Evolutionary conservation across 768 basidiomycete species (phyloP), one percentile per base, ranked within the genome.

Genomic region (Lentinula aciculospora): DNA sequence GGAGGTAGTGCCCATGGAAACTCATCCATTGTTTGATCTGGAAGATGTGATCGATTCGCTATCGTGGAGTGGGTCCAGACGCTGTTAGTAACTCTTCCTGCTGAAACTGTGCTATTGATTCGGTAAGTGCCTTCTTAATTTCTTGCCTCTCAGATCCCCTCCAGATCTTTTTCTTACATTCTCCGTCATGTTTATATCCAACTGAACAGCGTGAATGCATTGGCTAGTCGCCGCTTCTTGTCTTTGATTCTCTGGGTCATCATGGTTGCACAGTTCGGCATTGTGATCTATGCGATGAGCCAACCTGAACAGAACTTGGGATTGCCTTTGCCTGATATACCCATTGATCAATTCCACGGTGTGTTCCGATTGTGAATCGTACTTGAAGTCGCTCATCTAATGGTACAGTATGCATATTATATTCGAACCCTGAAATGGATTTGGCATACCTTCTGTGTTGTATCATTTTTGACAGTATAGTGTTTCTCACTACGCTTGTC

Each of bases 11-110:
- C 7, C 23, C 6, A 25, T 9, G 32, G n/a, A 25, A n/a, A 25
- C 1, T 15, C 17, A 39, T 23, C n/a, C 28, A 21, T 48, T 44
- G 44, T 51, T 6, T 49, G 39, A 27, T 6, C 23, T 31, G 21
- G 21, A 37, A 69, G 67, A 32, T 69, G 68, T 58, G 60, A 67
- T 49, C 67, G 66, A 15, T 69, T 69, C 49, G 67, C 67, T 9
- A 67, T 68, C 34, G 66, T 68, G 3, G 65, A 69, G 59, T 69
- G 67, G 67, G 50, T 67, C 13, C 65, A 69, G 50, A 67, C 67
- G 7, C 60, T 69, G 6, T 61, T 68, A 13, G 64, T 66, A 28
- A 63, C 66, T 21, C 59, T 69, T 12, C 67, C 66, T 9, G 68
- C 68, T 1, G 68, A 69, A 58, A 51, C 62, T 8, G 64, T 69